Base-by-base conservation (phyloP, 345 rosid genomes). In the Noccaea bulbosa region DNA sequence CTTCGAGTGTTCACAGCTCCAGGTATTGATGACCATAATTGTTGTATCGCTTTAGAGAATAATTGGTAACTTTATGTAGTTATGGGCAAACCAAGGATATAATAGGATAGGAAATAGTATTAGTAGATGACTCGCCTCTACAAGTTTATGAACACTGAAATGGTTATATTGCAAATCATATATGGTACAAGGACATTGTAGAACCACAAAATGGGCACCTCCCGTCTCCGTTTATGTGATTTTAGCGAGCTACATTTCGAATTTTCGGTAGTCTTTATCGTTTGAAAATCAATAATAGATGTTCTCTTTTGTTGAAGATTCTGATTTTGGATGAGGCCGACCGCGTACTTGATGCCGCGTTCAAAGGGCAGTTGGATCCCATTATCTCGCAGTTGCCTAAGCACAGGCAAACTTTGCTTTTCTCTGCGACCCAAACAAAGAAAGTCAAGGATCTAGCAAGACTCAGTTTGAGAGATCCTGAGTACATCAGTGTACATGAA, bases 301-400 rank as follows among this genome's bases (percentile, higher is more conserved):
- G 35, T 38, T 61, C n/a, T 39, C 33, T 54, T 63, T 69, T 46
- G 47, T 5, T 62, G 62, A 86, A 93, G 98, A 83, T 86, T 78
- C 77, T 93, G 90, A 87, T 94, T 62, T 93, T 94, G 61, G 97
- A 94, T 67, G 99, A 94, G 86, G 99, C 99, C 64, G 99, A 94
- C 78, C 96, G 95, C 15, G 88, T 94, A 47, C 99, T 94, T 73
- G 99, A 94, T 62, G 80, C 85, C 73, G 92, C 93, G 9, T 94
- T 94, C 70, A 89, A 88, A 83, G 89, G 89, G 77, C 69, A 83
- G 45, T 65, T 94, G 66, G 88, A 94, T 85, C 95, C 96, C 45
- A 94, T 94, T 30, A 69, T 93, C 52, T 86, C 98, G 0, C 97
- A 91, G 84, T 81, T 93, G 40, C 94, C 98, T 40, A 86, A 78